Evolutionary conservation across 257 asterid species (phyloP).

Genomic region (Galeopsis tetrahit): DNA sequence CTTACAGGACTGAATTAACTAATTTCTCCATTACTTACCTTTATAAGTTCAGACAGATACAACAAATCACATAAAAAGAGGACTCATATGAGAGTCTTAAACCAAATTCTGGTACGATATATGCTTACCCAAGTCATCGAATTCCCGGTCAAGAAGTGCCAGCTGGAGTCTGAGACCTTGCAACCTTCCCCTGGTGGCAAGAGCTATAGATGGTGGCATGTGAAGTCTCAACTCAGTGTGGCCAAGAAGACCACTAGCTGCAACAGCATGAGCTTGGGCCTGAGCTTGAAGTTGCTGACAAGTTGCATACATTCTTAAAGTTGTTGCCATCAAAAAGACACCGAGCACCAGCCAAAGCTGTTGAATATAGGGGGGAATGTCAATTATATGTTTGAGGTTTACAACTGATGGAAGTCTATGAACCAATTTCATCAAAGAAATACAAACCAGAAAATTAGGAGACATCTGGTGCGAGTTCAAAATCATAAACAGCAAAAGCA

Average conservation of each 20-base stretch:
- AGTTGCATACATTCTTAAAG: slow-evolving; percentile 96
- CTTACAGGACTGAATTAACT: too few species aligned
- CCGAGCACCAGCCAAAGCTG: slow-evolving; percentile 99
- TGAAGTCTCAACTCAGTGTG: slow-evolving; percentile 95
- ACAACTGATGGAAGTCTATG: slow-evolving; percentile 21
- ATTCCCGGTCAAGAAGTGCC: slow-evolving; percentile 98
- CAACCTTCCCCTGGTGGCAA: slow-evolving; percentile 92
- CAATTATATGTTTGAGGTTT: slow-evolving; percentile 21
- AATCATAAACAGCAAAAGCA: slow-evolving; percentile 95
- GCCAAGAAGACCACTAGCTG: slow-evolving; percentile 94
- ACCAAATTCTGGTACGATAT: slow-evolving; percentile 23
- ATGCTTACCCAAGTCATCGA: slow-evolving; percentile 84
- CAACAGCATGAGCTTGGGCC: slow-evolving; percentile 98
- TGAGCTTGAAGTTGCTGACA: slow-evolving; percentile 99
- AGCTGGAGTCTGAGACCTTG: slow-evolving; percentile 99
- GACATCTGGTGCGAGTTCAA: slow-evolving; percentile 99
- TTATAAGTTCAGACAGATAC: slow-evolving; percentile 15
- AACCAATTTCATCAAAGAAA: slow-evolving; percentile 26
- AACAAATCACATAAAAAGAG: slow-evolving; percentile 12
- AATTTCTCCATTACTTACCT: background rate
- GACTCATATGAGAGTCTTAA: background rate
- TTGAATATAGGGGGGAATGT: background rate
- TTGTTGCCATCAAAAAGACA: slow-evolving; percentile 92
- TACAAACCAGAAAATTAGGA: slow-evolving; percentile 92
- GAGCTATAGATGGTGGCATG: slow-evolving; percentile 98